These are phyloP conservation scores for Alternaria infectoria DNA, from an alignment of 2,329 filamentous ascomycete species.

Conservation along the genomic window DNA sequence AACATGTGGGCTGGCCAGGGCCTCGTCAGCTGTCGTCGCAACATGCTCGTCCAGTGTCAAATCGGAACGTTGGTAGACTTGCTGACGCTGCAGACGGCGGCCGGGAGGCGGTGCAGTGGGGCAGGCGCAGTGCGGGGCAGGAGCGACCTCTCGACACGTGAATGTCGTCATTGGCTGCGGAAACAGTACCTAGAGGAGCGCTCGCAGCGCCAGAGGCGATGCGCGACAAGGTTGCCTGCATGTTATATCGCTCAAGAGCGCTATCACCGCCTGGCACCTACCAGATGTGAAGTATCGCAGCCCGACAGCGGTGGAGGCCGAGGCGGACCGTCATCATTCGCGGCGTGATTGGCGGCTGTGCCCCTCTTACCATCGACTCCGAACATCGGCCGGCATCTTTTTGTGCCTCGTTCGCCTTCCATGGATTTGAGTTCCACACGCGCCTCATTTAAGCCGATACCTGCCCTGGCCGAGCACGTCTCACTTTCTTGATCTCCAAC, in stretches of 20 bases:
- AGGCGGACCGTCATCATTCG: conserved; percentile 29
- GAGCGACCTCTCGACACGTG: conserved; percentile 4
- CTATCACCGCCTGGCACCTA: neutral
- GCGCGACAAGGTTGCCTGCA: conserved; percentile 9
- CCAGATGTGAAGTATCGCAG: neutral
- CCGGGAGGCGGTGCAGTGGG: conserved; percentile 5
- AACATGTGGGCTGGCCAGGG: neutral
- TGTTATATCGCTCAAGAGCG: neutral
- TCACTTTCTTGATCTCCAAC: neutral
- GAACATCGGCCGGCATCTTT: conserved; percentile 39
- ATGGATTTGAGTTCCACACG: conserved; percentile 32
- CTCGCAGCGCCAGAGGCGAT: conserved; percentile 3
- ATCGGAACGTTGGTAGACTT: neutral
- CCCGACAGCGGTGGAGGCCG: conserved; percentile 17
- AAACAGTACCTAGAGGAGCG: neutral
- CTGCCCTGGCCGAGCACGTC: conserved; percentile 15
- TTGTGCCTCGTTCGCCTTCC: conserved; percentile 35
- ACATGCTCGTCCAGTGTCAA: neutral
- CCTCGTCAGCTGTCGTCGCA: neutral
- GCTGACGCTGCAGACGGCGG: neutral
- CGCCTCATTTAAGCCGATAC: conserved; percentile 30
- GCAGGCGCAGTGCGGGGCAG: conserved; percentile 25
- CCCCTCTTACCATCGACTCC: conserved; percentile 29
- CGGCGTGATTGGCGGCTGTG: conserved; percentile 31
- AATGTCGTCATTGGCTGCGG: conserved; percentile 22